Conservation (phyloP, 257 asterid genomes). For the Petunia axillaris region DNA sequence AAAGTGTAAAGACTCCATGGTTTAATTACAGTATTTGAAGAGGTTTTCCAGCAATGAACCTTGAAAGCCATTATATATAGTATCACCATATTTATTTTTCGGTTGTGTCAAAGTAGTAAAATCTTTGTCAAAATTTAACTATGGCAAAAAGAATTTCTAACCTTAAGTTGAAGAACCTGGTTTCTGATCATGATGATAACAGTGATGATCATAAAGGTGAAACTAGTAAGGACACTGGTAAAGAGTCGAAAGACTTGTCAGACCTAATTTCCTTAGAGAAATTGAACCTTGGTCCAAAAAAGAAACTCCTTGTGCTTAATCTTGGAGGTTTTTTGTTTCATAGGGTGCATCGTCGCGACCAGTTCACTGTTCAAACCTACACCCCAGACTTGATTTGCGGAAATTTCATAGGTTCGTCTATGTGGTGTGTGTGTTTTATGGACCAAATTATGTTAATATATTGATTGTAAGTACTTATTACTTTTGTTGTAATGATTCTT, state of each 20-base stretch:
- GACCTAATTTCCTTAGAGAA: conserved; percentile 45
- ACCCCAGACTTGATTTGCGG: conserved; percentile 47
- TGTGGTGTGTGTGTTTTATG: too few relatives aligned
- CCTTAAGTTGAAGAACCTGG: conserved; percentile 32
- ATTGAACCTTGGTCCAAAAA: conserved; percentile 52
- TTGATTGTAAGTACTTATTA: neutral
- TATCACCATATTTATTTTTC: too few relatives aligned
- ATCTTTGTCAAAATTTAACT: too few relatives aligned
- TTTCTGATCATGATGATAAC: conserved; percentile 26
- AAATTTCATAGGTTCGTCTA: conserved; percentile 42
- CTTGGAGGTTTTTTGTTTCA: conserved; percentile 56
- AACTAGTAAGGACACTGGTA: neutral
- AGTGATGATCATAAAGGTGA: conserved; percentile 36
- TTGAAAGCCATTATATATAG: neutral
- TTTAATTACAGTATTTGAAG: neutral
- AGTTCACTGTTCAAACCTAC: conserved; percentile 32
- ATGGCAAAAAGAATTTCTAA: neutral
- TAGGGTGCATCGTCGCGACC: conserved; percentile 38
- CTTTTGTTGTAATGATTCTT: neutral
- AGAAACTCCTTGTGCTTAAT: conserved; percentile 61
- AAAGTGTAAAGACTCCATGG: neutral
- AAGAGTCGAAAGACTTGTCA: conserved; percentile 10
- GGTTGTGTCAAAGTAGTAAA: too few relatives aligned
- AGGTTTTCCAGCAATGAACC: neutral
- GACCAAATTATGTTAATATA: neutral